phyloP scores from a whole-genome alignment of 2,329 filamentous ascomycete genomes.

The Sarocladium kiliense region DNA sequence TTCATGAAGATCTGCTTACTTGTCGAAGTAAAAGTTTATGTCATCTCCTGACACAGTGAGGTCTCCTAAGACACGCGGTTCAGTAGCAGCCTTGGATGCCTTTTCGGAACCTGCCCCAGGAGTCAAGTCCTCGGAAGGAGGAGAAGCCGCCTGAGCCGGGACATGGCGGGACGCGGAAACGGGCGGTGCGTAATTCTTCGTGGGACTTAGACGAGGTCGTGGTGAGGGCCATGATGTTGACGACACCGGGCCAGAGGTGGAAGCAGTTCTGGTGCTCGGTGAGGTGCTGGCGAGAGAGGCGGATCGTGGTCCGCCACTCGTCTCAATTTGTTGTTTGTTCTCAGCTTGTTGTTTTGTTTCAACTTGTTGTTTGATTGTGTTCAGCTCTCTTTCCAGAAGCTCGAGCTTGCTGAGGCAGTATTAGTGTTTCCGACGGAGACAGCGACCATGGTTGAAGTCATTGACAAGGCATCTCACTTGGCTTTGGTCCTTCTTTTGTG shows the following conservation, averaged over 20 bases:
- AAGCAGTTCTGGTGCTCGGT: slow-evolving; percentile 1
- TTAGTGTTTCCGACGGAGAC: background rate
- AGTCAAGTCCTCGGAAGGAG: background rate
- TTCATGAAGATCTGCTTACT: slow-evolving; percentile 25
- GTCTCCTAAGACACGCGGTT: slow-evolving; percentile 40
- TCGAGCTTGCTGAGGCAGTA: slow-evolving; percentile 44
- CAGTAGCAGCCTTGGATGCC: slow-evolving; percentile 10
- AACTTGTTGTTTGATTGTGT: slow-evolving; percentile 41
- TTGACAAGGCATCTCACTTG: slow-evolving; percentile 27
- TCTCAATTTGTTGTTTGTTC: slow-evolving; percentile 32
- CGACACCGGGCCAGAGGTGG: background rate
- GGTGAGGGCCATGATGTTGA: background rate
- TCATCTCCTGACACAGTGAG: slow-evolving; percentile 46
- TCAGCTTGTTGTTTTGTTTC: slow-evolving; percentile 31
- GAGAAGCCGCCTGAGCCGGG: background rate
- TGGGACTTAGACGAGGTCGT: background rate
- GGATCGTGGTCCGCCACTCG: background rate
- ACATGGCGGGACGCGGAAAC: slow-evolving; percentile 3
- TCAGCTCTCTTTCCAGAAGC: slow-evolving; percentile 49
- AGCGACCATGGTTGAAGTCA: background rate
- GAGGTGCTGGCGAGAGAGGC: background rate
- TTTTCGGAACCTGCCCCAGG: background rate
- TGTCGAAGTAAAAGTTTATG: slow-evolving; percentile 51
- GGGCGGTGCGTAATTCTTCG: background rate
- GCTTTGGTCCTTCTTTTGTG: slow-evolving; percentile 41